A percentile compares a stretch with the other conserved stretches of the same genome.
Evolutionary conservation across 164 flowering plant genomes (phyloP).

Genomic region (Vitis amurensis): DNA sequence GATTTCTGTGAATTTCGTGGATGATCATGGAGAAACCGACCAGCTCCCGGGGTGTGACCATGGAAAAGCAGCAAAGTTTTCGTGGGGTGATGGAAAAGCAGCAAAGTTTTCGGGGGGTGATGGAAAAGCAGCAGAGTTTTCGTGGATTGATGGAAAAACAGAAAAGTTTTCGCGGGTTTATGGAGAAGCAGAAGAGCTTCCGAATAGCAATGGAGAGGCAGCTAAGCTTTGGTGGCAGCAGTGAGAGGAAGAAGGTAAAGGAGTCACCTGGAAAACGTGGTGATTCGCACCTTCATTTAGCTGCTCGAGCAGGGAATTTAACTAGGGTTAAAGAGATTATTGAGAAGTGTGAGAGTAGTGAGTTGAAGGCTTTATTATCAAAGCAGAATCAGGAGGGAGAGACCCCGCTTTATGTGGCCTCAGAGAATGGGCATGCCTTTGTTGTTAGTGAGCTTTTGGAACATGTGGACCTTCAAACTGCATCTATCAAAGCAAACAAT

Average conservation of each 20-base stretch:
- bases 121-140: conserved; percentile 35
- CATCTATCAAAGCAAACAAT: conserved; percentile 64
- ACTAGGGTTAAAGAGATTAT: conserved; percentile 59
- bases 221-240: conserved; percentile 49
- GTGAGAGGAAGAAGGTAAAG: conserved; percentile 57
- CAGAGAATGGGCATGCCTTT: conserved; percentile 73
- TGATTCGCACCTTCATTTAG: conserved; percentile 73
- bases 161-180: conserved; percentile 39
- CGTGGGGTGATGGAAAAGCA: conserved; percentile 23
- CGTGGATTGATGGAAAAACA: conserved; percentile 50
- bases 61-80: conserved; percentile 31
- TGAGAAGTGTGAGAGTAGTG: conserved; percentile 32
- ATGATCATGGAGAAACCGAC: conserved; percentile 9
- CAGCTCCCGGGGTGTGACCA: too few species aligned
- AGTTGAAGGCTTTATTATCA: conserved; percentile 42
- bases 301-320: conserved; percentile 74
- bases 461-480: conserved; percentile 58
- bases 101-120: neutral
- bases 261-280: conserved; percentile 89
- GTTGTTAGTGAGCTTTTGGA: conserved; percentile 71
- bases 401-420: conserved; percentile 78
- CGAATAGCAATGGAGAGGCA: conserved; percentile 64
- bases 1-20: too few species aligned
- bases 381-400: conserved; percentile 75
- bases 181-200: conserved; percentile 69